A percentile compares a stretch with the other conserved stretches of the same genome.
These are phyloP conservation scores for Babesia gibsoni DNA, from an alignment of 169 alveolate genomes.

Conservation along the genomic window DNA sequence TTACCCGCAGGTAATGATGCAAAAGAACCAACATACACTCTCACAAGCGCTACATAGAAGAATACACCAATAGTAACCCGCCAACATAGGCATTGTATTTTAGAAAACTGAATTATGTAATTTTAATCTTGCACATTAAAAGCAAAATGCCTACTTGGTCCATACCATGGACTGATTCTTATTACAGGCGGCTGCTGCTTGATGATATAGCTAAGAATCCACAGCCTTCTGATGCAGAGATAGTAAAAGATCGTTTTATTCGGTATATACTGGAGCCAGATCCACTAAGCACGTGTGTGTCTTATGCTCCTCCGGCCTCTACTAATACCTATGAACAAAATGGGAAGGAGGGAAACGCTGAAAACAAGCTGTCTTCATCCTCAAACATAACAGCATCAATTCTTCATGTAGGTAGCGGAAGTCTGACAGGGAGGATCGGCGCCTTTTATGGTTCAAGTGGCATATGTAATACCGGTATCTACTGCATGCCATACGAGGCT, in stretches of 20 bases:
- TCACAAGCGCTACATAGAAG: too few species aligned
- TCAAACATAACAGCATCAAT: neutral
- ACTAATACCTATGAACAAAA: neutral
- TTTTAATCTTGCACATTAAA: too few species aligned
- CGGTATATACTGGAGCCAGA: constrained; percentile 29
- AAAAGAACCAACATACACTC: too few species aligned
- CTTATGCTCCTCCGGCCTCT: neutral
- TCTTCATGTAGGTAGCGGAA: constrained; percentile 20
- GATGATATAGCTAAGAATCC: neutral
- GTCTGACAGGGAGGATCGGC: constrained; percentile 19
- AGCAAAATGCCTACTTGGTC: constrained; percentile 49
- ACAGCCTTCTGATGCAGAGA: neutral
- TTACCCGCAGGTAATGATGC: too few species aligned
- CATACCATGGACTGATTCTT: neutral
- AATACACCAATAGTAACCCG: too few species aligned
- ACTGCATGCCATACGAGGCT: constrained; percentile 44
- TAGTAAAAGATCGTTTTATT: constrained; percentile 1
- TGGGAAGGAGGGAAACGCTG: neutral
- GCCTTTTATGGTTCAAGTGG: constrained; percentile 40
- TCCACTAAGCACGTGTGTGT: constrained; percentile 1
- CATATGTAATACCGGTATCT: constrained; percentile 1
- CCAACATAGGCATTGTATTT: too few species aligned
- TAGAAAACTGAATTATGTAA: too few species aligned
- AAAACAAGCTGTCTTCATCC: neutral
- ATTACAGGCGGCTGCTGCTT: constrained; percentile 7